These are phyloP conservation scores for Pseudomonodictys pantanalensis DNA, from an alignment of 495 filamentous ascomycete species.

Conservation along the genomic window DNA sequence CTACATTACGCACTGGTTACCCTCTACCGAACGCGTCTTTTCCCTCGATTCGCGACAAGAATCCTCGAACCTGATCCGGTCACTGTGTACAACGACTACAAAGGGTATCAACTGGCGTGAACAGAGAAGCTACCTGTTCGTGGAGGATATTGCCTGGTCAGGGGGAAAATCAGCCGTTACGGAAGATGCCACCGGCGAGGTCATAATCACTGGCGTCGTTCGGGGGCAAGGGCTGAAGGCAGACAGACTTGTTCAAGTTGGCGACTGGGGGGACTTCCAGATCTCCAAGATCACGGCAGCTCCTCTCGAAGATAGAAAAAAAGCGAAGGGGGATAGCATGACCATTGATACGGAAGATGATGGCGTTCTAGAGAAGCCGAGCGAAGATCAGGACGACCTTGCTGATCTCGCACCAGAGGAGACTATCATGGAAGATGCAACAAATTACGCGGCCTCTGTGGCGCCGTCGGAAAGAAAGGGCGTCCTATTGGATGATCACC, in stretches of 20 bases:
- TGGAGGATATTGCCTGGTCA: conserved; percentile 74
- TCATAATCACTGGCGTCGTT: conserved; percentile 80
- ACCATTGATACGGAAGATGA: conserved; percentile 55
- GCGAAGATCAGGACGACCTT: conserved; percentile 75
- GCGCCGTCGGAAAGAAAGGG: conserved; percentile 62
- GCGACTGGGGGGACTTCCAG: conserved; percentile 94
- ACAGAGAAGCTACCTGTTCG: conserved; percentile 88
- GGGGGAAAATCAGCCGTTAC: conserved; percentile 46
- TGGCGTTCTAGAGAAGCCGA: conserved; percentile 64
- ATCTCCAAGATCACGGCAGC: conserved; percentile 81
- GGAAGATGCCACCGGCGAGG: conserved; percentile 48
- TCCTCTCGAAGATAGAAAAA: conserved; percentile 52
- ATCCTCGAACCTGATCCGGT: conserved; percentile 81
- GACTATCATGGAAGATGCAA: conserved; percentile 65
- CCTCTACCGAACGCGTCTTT: conserved; percentile 79
- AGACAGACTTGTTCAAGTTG: conserved; percentile 84
- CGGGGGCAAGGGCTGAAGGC: conserved; percentile 84
- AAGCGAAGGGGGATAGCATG: conserved; percentile 67
- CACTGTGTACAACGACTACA: conserved; percentile 81
- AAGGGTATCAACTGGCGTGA: conserved; percentile 94
- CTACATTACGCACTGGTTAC: conserved; percentile 91
- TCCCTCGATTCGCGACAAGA: conserved; percentile 83
- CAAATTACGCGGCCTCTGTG: conserved; percentile 56
- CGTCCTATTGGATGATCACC: conserved; percentile 91
- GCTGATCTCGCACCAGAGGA: conserved; percentile 82